Evolutionary conservation across 148 eudicot species (phyloP), one percentile per base, ranked within the genome.

Genomic region (Silene uniflora): DNA sequence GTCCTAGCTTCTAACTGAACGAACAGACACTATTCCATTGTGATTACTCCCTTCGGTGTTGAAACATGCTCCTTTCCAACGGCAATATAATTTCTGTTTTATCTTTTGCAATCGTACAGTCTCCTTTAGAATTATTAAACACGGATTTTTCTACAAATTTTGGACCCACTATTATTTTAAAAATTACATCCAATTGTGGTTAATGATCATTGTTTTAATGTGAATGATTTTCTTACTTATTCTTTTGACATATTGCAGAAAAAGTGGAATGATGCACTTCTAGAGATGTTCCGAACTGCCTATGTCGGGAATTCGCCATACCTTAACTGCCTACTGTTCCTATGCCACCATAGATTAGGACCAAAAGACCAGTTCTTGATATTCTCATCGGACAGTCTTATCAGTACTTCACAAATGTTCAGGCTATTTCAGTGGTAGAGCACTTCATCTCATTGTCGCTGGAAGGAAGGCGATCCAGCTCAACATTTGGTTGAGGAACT

Each of bases 401-500:
- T 71, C 98, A 93, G 61, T 93, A 91, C 83, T 91, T 93, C 80
- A 88, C 93, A 24, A 93, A 93, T 24, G 87, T 89, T 62, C 97
- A 93, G 79, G 98, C 92, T 6, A 82, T 91, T 59, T 79, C 89
- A 9, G 92, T 91, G 82, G 91, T 93, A 21, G 97, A 93, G 79
- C 81, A 29, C 67, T 93, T 93, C 87, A 86, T 93, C 73, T 76
- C 90, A n/a, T 74, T 72, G 25, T 87, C 80, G 10, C 98, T 97
- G n/a, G n/a, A n/a, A n/a, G 0, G 98, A 93, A 52, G 98, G 98
- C n/a, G 98, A 93, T 76, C 98, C 98, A 0, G 98, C 98, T 11
- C 98, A 93, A 71, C 98, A 93, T 84, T 88, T 93, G 21, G 90
- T 93, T 10, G 97, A 93, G 82, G 91, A 91, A 86, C 89, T 93